These are phyloP conservation scores for Eutrema salsugineum DNA, from an alignment of 441 rosid species.

Conservation along the genomic window DNA sequence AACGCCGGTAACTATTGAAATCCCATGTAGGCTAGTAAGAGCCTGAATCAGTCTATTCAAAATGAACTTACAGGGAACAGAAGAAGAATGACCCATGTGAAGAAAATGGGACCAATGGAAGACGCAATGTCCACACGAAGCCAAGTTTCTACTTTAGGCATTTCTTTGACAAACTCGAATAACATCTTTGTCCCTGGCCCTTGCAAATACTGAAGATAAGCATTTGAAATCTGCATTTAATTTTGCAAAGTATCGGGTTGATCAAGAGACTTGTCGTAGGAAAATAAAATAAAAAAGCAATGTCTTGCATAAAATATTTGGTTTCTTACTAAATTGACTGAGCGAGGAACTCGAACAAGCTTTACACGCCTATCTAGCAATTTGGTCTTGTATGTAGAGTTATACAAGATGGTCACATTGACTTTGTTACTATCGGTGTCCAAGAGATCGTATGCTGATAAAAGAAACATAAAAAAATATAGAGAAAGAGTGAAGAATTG, in stretches of 20 bases:
- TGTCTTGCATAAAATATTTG: not conserved
- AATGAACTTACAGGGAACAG: constrained; percentile 73
- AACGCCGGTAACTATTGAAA: not conserved
- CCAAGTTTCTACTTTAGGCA: constrained; percentile 57
- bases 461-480: not conserved
- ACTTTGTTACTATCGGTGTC: constrained; percentile 53
- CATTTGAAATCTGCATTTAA: constrained; percentile 61
- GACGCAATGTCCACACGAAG: constrained; percentile 64
- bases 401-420: constrained; percentile 75
- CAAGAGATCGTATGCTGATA: constrained; percentile 79
- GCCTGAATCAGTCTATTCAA: not conserved
- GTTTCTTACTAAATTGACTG: constrained; percentile 69
- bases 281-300: not conserved
- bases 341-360: constrained; percentile 63
- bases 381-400: constrained; percentile 51
- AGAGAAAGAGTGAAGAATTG: not conserved
- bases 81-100: constrained; percentile 32
- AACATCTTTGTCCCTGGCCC: constrained; percentile 59
- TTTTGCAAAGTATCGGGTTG: not conserved
- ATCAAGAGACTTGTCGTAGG: not conserved
- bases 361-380: constrained; percentile 17
- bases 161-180: constrained; percentile 78
- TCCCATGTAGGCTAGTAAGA: not conserved
- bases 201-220: constrained; percentile 56
- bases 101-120: constrained; percentile 80